A percentile compares a stretch with the other conserved stretches of the same genome.
phyloP scores from a whole-genome alignment of 331 rosid genomes.

The Rosa hybrid region DNA sequence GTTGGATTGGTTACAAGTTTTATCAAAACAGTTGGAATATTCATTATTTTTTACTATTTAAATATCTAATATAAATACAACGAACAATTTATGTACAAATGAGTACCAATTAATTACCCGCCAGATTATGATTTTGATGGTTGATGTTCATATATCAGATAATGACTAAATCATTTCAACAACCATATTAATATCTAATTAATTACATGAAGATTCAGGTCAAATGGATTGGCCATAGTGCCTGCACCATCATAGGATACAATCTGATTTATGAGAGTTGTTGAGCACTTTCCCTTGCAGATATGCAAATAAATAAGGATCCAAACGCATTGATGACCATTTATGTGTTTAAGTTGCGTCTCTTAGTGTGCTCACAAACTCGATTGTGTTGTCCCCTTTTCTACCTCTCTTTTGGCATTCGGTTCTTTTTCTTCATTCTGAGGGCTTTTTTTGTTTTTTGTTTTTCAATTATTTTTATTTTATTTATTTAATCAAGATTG shows the following conservation, averaged over 20 bases:
- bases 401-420: no score
- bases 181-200: background rate
- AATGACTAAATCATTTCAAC: background rate
- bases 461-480: no score
- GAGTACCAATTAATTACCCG: no score
- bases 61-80: no score
- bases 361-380: background rate
- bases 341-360: background rate
- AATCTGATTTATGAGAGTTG: background rate
- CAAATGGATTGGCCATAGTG: background rate
- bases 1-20: no score
- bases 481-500: no score
- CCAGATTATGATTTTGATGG: no score
- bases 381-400: background rate
- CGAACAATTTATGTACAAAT: no score
- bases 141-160: background rate
- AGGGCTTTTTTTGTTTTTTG: no score
- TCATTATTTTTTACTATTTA: no score
- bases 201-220: background rate
- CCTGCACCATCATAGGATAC: background rate
- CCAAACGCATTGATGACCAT: background rate
- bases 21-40: no score
- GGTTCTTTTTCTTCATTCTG: no score
- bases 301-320: background rate
- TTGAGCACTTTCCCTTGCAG: background rate